These are phyloP conservation scores for Raphanus raphanistrum DNA, from an alignment of 345 rosid species.

Conservation along the genomic window DNA sequence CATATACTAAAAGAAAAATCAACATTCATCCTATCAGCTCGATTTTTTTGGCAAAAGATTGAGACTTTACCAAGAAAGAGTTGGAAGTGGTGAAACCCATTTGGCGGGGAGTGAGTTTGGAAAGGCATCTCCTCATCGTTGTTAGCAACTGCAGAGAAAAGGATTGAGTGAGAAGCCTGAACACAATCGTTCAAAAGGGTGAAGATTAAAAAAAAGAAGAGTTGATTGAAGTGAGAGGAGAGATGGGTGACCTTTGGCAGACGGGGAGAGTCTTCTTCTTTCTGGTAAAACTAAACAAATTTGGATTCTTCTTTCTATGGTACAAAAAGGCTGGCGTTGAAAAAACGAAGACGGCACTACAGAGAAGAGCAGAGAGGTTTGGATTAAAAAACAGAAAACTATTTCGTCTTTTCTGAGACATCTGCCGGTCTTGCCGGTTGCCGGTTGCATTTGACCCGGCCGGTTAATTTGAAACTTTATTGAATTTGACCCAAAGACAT, in stretches of 20 bases:
- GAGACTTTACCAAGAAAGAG: slow-evolving; percentile 34
- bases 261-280: slow-evolving; percentile 8
- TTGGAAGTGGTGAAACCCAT: slow-evolving; percentile 34
- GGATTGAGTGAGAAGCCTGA: slow-evolving; percentile 11
- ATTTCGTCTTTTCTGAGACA: slow-evolving; percentile 16
- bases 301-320: slow-evolving; percentile 16
- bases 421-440: slow-evolving; percentile 15
- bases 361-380: not conserved
- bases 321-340: slow-evolving; percentile 2
- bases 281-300: not conserved
- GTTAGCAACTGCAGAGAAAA: slow-evolving; percentile 19
- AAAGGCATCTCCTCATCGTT: slow-evolving; percentile 41
- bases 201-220: not conserved
- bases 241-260: slow-evolving; percentile 29
- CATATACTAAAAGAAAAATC: not conserved
- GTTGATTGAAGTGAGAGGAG: not conserved
- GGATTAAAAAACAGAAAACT: not conserved
- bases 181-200: not conserved
- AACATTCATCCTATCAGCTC: not conserved
- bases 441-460: too few species aligned
- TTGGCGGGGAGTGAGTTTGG: slow-evolving; percentile 31
- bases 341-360: slow-evolving; percentile 15
- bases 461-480: not conserved
- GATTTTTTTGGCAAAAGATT: not conserved
- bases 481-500: too few species aligned